Conservation (phyloP, 805 yeast species). For the Brettanomyces anomalus region DNA sequence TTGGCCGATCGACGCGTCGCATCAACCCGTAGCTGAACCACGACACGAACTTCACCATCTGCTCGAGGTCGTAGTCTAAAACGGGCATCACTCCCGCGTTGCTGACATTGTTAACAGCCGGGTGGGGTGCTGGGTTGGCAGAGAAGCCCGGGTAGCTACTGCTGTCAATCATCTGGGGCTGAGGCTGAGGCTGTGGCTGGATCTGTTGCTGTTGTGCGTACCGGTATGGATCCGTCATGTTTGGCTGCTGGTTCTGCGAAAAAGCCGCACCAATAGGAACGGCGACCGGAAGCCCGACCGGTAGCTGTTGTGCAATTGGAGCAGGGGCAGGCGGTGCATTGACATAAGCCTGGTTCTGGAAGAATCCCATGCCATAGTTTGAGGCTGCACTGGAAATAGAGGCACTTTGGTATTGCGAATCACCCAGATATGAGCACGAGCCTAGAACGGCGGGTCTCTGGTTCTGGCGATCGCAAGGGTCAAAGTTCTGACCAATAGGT, state of each 20-base stretch:
- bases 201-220: background rate
- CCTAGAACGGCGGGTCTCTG: background rate
- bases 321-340: background rate
- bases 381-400: background rate
- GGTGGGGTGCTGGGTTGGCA: background rate
- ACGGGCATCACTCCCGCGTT: constrained; percentile 72
- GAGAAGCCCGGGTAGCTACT: too few relatives aligned
- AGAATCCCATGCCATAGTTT: background rate
- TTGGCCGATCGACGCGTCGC: constrained; percentile 39
- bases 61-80: constrained; percentile 68
- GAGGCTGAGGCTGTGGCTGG: background rate
- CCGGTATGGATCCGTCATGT: too few relatives aligned
- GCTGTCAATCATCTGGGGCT: background rate
- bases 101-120: constrained; percentile 7
- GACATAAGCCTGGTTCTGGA: background rate
- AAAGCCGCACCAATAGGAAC: background rate
- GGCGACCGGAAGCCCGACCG: background rate
- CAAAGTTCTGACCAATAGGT: background rate
- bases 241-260: background rate
- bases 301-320: background rate
- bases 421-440: background rate
- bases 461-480: background rate
- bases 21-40: constrained; percentile 65
- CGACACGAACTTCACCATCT: constrained; percentile 74
- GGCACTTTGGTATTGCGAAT: background rate